Conservation (phyloP, 139 green algal species). For the Pycnococcus provasolii region DNA sequence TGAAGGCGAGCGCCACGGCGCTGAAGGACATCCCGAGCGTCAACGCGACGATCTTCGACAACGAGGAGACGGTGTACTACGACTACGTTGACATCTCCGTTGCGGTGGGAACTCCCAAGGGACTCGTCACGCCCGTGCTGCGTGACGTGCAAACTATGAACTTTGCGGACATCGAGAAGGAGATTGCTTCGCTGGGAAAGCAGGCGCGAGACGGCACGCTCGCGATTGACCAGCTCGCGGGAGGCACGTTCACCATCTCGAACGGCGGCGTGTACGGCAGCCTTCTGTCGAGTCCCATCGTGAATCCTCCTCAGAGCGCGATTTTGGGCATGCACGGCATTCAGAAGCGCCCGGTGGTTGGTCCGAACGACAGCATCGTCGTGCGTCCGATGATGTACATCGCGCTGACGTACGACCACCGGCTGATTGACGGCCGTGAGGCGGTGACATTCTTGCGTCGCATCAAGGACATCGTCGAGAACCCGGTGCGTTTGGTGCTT, state of each 20-base stretch:
- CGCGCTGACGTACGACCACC: slow-evolving; percentile 96
- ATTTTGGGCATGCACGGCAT: slow-evolving; percentile 98
- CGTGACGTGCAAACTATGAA: slow-evolving; percentile 61
- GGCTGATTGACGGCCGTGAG: slow-evolving; percentile 91
- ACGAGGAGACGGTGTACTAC: slow-evolving; percentile 86
- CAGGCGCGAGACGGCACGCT: slow-evolving; percentile 91
- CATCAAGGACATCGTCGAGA: slow-evolving; percentile 96
- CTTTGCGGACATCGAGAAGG: slow-evolving; percentile 89
- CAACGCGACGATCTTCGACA: slow-evolving; percentile 86
- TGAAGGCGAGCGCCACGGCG: slow-evolving; percentile 74
- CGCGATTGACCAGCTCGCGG: slow-evolving; percentile 96
- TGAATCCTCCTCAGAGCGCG: slow-evolving; percentile 91
- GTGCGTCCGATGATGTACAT: slow-evolving; percentile 96
- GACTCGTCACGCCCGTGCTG: slow-evolving; percentile 88
- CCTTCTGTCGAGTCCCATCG: slow-evolving; percentile 93
- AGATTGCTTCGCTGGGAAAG: slow-evolving; percentile 72
- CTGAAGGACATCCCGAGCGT: slow-evolving; percentile 76
- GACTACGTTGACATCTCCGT: slow-evolving; percentile 78
- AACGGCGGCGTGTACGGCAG: slow-evolving; percentile 97
- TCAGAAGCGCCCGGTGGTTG: slow-evolving; percentile 65
- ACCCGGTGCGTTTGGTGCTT: slow-evolving; percentile 84
- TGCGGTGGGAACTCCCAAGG: slow-evolving; percentile 83
- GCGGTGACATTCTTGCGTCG: slow-evolving; percentile 94
- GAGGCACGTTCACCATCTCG: slow-evolving; percentile 98
- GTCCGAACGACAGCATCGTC: slow-evolving; percentile 62